Conservation (phyloP, 2,329 filamentous ascomycete species). For the Polychaeton citri region DNA sequence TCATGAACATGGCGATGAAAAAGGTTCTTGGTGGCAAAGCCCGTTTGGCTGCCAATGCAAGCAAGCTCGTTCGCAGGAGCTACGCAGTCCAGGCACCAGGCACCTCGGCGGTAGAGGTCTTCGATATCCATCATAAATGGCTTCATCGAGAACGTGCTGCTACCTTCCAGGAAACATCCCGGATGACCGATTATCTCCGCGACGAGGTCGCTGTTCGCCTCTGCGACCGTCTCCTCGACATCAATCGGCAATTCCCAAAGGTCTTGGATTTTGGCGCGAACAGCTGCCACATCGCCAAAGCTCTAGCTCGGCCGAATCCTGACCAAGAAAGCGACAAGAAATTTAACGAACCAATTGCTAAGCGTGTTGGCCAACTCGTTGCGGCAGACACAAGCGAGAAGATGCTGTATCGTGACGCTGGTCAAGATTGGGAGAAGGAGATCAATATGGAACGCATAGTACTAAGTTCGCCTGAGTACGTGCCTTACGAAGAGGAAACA, state of each 20-base stretch:
- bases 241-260: constrained; percentile 72
- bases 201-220: constrained; percentile 80
- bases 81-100: constrained; percentile 73
- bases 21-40: too few relatives aligned
- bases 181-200: constrained; percentile 80
- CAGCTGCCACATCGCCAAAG: constrained; percentile 82
- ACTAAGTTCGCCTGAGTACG: constrained; percentile 56
- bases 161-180: constrained; percentile 52
- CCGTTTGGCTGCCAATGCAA: background rate
- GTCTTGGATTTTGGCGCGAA: constrained; percentile 92
- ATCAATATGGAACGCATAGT: constrained; percentile 63
- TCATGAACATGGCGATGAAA: too few relatives aligned
- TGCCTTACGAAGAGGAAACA: constrained; percentile 61
- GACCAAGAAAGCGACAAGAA: constrained; percentile 52
- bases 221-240: constrained; percentile 78
- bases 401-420: constrained; percentile 68
- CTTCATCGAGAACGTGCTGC: constrained; percentile 83
- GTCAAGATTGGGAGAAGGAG: constrained; percentile 58
- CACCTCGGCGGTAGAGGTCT: constrained; percentile 72
- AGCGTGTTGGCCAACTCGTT: constrained; percentile 59
- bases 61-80: constrained; percentile 6
- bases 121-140: constrained; percentile 79
- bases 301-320: constrained; percentile 44
- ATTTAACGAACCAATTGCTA: constrained; percentile 52
- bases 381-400: constrained; percentile 69